phyloP scores from a whole-genome alignment of 176 grass and related monocot species.

The Oryza meridionalis region DNA sequence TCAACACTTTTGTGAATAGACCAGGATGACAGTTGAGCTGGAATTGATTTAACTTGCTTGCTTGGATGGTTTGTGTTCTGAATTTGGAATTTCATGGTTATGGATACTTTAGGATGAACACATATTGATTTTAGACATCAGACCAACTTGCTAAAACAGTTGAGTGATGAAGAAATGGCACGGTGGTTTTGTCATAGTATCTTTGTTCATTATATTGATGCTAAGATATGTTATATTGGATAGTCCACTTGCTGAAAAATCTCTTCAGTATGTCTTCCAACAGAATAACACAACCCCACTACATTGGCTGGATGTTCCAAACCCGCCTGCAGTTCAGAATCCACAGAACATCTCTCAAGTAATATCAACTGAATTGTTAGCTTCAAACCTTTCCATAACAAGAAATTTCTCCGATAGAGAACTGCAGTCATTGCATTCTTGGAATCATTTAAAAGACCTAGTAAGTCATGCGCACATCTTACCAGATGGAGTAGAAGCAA shows the following conservation, averaged over 20 bases:
- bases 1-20: slow-evolving; percentile 7
- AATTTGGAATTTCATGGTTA: neutral
- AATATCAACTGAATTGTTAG: slow-evolving; percentile 59
- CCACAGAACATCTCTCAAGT: slow-evolving; percentile 61
- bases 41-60: slow-evolving; percentile 28
- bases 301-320: slow-evolving; percentile 70
- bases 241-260: slow-evolving; percentile 69
- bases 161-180: slow-evolving; percentile 96
- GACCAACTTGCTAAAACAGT: slow-evolving; percentile 9
- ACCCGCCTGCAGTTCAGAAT: slow-evolving; percentile 63
- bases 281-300: slow-evolving; percentile 66
- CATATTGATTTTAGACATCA: slow-evolving; percentile 22
- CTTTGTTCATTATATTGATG: slow-evolving; percentile 71
- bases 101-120: slow-evolving; percentile 29
- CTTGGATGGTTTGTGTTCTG: slow-evolving; percentile 30
- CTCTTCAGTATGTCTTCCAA: slow-evolving; percentile 75
- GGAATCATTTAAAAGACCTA: slow-evolving; percentile 83
- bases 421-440: slow-evolving; percentile 57
- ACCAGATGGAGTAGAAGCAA: slow-evolving; percentile 83
- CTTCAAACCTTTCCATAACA: slow-evolving; percentile 60
- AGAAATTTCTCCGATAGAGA: slow-evolving; percentile 79
- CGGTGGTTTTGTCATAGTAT: slow-evolving; percentile 58
- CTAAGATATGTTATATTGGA: slow-evolving; percentile 86
- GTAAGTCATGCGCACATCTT: slow-evolving; percentile 57
- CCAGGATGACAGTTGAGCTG: slow-evolving; percentile 22